Percentiles rank a stretch among this genome's conserved stretches.
phyloP scores from a whole-genome alignment of 331 rosid genomes.

The Quercus phellos region DNA sequence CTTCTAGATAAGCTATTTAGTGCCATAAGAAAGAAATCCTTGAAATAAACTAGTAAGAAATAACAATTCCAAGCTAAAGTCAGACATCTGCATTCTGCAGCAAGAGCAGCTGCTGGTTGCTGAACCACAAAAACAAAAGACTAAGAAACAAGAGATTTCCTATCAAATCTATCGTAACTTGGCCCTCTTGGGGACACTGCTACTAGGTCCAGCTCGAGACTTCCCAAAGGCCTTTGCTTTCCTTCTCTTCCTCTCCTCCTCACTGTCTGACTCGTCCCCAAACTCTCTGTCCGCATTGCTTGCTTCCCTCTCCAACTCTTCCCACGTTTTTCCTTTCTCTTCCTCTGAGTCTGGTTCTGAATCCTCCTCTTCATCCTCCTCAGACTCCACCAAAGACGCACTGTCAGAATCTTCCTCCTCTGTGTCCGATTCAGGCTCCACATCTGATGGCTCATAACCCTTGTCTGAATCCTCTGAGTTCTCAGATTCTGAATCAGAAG shows the following conservation, averaged over 20 bases:
- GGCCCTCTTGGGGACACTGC: constrained; percentile 52
- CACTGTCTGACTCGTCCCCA: constrained; percentile 68
- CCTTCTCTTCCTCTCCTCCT: constrained; percentile 70
- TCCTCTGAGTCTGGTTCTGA: constrained; percentile 59
- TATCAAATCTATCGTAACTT: constrained; percentile 39
- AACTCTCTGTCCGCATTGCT: constrained; percentile 76
- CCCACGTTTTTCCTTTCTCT: constrained; percentile 84
- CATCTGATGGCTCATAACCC: constrained; percentile 70
- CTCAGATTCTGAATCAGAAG: constrained; percentile 71
- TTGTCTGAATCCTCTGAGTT: constrained; percentile 68
- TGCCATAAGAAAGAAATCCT: neutral
- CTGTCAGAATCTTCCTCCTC: constrained; percentile 59
- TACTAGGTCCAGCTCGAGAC: constrained; percentile 38
- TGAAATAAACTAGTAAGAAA: constrained; percentile 10
- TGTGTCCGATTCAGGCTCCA: constrained; percentile 68
- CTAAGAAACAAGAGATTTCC: neutral
- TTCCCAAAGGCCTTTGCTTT: constrained; percentile 64
- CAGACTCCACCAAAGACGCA: constrained; percentile 70
- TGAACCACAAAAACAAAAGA: neutral
- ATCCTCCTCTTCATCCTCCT: constrained; percentile 57
- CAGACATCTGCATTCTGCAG: constrained; percentile 12
- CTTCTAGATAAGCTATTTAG: constrained; percentile 4
- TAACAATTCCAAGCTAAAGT: constrained; percentile 8
- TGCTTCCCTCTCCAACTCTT: constrained; percentile 84
- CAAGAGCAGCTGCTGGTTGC: neutral